Conservation (phyloP, 176 grass and related monocot genomes). For the Bromus sterilis region DNA sequence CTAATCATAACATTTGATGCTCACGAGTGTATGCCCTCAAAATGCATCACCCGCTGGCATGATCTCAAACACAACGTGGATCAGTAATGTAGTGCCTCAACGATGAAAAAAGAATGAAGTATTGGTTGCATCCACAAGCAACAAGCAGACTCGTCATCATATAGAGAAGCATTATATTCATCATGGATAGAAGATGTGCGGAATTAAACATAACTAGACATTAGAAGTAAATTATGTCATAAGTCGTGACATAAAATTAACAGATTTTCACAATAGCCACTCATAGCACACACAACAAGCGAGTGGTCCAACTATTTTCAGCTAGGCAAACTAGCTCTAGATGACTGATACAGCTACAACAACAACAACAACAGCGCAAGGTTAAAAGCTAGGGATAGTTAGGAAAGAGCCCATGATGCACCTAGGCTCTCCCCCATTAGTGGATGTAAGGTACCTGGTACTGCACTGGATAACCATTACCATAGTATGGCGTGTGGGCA, state of each 20-base stretch:
- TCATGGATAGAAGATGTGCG: background rate
- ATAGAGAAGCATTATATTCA: background rate
- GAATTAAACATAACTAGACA: constrained; percentile 30
- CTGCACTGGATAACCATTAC: constrained; percentile 63
- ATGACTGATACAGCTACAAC: constrained; percentile 26
- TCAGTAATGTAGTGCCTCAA: too few species aligned
- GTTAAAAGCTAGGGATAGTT: constrained; percentile 48
- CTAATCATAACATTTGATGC: too few species aligned
- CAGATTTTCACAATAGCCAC: constrained; percentile 28
- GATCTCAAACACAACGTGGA: too few species aligned
- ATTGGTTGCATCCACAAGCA: background rate
- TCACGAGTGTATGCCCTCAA: too few species aligned
- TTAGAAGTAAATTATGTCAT: constrained; percentile 41
- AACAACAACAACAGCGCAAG: constrained; percentile 12
- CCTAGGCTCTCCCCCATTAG: constrained; percentile 42
- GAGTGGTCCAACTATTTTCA: constrained; percentile 44
- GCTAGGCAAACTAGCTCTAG: constrained; percentile 28
- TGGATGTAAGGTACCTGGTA: constrained; percentile 69
- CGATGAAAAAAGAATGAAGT: too few species aligned
- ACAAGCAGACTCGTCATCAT: background rate
- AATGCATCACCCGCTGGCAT: too few species aligned
- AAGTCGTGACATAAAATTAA: constrained; percentile 30
- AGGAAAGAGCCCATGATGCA: constrained; percentile 21
- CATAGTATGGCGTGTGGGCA: constrained; percentile 59
- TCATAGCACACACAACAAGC: constrained; percentile 22